phyloP scores from a whole-genome alignment of 345 rosid genomes.

The Tarenaya hassleriana region DNA sequence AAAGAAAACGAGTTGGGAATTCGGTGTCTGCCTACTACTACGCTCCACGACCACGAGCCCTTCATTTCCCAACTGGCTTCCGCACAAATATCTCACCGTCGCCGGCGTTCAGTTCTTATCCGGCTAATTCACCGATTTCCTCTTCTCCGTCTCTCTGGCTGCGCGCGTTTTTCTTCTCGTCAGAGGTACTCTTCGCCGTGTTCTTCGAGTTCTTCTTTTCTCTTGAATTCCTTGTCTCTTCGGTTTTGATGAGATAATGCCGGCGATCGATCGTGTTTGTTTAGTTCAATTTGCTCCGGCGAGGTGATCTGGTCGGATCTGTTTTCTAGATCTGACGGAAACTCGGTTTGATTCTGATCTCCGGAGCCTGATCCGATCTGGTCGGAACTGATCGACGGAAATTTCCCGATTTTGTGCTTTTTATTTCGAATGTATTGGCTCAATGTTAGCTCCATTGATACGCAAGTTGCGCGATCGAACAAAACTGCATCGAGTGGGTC shows the following conservation, averaged over 20 bases:
- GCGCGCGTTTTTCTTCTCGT: not conserved
- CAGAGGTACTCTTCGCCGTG: not conserved
- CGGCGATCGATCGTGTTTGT: not conserved
- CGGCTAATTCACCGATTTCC: not conserved
- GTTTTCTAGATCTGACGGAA: not conserved
- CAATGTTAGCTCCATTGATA: not conserved
- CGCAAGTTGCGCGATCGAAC: not conserved
- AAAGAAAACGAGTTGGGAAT: too few species aligned
- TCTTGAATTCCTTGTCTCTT: not conserved
- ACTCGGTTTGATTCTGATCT: not conserved
- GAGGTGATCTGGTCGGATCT: not conserved
- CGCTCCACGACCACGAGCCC: slow-evolving; percentile 6
- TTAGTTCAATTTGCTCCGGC: not conserved
- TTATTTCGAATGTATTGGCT: not conserved
- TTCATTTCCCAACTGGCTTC: slow-evolving; percentile 16
- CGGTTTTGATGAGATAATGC: slow-evolving; percentile 3
- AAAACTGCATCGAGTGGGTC: not conserved
- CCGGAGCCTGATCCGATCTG: slow-evolving; percentile 6
- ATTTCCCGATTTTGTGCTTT: not conserved
- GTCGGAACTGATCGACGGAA: not conserved
- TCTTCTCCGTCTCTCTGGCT: not conserved
- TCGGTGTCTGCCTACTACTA: too few species aligned
- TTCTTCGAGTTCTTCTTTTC: not conserved
- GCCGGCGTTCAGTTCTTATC: too few species aligned
- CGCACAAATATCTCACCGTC: too few species aligned